phyloP scores from a whole-genome alignment of 129 eudicot genomes.

The Erigeron canadensis region DNA sequence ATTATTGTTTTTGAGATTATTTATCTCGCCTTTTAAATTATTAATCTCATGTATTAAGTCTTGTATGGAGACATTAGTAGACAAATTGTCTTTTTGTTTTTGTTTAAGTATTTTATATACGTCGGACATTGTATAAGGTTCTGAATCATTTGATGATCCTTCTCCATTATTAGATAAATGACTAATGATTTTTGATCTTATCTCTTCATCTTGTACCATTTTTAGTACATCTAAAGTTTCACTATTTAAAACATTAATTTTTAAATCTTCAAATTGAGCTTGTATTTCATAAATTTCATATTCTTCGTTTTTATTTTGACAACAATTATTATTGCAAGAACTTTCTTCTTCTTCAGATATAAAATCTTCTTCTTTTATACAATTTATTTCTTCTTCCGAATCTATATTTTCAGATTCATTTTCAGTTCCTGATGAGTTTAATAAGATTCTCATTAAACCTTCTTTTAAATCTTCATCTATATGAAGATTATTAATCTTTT shows the following conservation, averaged over 20 bases:
- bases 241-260: background rate
- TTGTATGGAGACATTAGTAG: background rate
- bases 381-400: background rate
- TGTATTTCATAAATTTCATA: background rate
- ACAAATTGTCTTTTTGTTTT: background rate
- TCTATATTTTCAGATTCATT: background rate
- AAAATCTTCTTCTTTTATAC: too few species aligned
- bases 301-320: too few species aligned
- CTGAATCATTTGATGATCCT: background rate
- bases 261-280: background rate
- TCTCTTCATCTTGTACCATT: background rate
- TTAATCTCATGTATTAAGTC: background rate
- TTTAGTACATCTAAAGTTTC: background rate
- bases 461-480: background rate
- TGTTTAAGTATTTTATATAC: background rate
- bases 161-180: background rate
- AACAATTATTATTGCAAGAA: too few species aligned
- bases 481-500: background rate
- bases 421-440: background rate
- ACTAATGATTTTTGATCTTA: background rate
- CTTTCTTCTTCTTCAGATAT: too few species aligned
- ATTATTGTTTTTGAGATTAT: too few species aligned
- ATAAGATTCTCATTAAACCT: background rate
- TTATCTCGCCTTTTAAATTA: background rate
- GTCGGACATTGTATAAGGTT: background rate